phyloP scores from a whole-genome alignment of 1,284 basidiomycete species.

The Leccinum subspadiceum region DNA sequence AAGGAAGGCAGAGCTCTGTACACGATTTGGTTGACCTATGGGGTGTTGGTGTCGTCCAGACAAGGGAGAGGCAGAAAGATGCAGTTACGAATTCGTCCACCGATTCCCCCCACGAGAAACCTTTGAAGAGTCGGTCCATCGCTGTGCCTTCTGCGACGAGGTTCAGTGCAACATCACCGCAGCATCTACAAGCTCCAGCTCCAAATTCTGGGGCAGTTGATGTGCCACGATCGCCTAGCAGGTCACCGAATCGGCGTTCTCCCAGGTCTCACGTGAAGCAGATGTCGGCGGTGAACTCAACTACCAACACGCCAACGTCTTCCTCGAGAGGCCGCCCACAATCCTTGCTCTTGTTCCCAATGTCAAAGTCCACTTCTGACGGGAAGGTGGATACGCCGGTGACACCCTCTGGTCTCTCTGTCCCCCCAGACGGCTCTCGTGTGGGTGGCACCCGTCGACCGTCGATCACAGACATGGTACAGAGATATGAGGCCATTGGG shows the following conservation, averaged over 20 bases:
- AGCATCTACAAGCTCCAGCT: conserved; percentile 24
- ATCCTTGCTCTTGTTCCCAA: conserved; percentile 70
- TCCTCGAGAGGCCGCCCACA: conserved; percentile 59
- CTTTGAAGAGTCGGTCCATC: conserved; percentile 21
- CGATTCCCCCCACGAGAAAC: conserved; percentile 21
- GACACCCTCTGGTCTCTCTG: conserved; percentile 38
- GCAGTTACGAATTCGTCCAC: conserved; percentile 15
- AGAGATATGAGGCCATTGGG: conserved; percentile 66
- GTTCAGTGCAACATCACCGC: conserved; percentile 31
- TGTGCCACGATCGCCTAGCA: conserved; percentile 30
- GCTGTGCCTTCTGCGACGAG: conserved; percentile 19
- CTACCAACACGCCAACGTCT: conserved; percentile 19
- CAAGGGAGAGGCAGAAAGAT: conserved; percentile 41
- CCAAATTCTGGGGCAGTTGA: conserved; percentile 17
- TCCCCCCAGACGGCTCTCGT: conserved; percentile 45
- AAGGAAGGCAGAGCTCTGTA: conserved; percentile 69
- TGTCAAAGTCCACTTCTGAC: conserved; percentile 43
- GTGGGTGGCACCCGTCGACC: conserved; percentile 48
- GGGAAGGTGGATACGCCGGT: conserved; percentile 33
- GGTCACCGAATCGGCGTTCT: conserved; percentile 29
- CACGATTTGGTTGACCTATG: conserved; percentile 77
- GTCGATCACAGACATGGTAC: conserved; percentile 82
- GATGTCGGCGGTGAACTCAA: conserved; percentile 26
- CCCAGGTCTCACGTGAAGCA: conserved; percentile 28
- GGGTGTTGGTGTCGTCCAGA: conserved; percentile 49